A percentile compares a stretch with the other conserved stretches of the same genome.
Evolutionary conservation across 805 yeast species (phyloP).

Genomic region (Priceomyces melissophilus): DNA sequence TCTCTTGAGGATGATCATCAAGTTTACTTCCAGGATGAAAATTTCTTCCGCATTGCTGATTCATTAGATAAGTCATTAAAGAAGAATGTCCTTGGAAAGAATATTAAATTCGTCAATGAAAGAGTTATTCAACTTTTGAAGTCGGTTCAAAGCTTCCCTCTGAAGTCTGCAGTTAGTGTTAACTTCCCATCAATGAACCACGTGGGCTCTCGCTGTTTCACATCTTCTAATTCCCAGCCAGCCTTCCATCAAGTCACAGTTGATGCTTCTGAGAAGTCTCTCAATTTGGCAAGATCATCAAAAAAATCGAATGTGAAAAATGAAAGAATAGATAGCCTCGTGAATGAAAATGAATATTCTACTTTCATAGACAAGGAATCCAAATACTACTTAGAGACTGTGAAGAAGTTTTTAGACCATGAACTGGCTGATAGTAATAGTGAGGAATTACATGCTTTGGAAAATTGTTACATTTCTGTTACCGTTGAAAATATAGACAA

Average conservation of each 20-base stretch:
- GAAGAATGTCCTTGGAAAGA: constrained; percentile 19
- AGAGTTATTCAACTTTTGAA: constrained; percentile 19
- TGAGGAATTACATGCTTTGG: constrained; percentile 7
- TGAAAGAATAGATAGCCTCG: neutral
- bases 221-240: constrained; percentile 8
- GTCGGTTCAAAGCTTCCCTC: constrained; percentile 5
- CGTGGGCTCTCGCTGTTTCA: constrained; percentile 17
- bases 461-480: constrained; percentile 8
- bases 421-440: constrained; percentile 3
- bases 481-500: constrained; percentile 6
- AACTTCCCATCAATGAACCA: constrained; percentile 29
- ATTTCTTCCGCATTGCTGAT: constrained; percentile 16
- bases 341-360: constrained; percentile 4
- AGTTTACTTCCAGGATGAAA: constrained; percentile 33
- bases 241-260: constrained; percentile 2
- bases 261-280: constrained; percentile 3
- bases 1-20: constrained; percentile 25
- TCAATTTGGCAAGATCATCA: constrained; percentile 4
- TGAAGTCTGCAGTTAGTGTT: constrained; percentile 15
- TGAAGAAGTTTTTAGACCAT: constrained; percentile 3
- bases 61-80: constrained; percentile 9
- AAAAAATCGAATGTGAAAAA: neutral
- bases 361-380: constrained; percentile 11
- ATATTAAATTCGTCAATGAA: constrained; percentile 22
- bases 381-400: constrained; percentile 8